Evolutionary conservation across 208 protist genomes (phyloP).

Genomic region (Crithidia thermophila): DNA sequence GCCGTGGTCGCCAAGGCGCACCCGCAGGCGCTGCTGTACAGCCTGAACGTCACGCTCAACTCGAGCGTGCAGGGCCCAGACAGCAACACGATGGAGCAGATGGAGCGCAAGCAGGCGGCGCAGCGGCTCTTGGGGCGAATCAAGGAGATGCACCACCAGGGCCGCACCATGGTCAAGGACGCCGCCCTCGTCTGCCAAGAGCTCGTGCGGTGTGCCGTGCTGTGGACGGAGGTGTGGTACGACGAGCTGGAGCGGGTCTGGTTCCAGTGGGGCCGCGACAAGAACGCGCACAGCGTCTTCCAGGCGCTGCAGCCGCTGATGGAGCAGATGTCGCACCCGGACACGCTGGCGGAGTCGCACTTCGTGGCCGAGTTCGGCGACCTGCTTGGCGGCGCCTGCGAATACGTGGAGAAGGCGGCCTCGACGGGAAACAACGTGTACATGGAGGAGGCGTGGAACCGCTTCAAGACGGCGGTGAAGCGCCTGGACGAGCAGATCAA

Average conservation of each 20-base stretch:
- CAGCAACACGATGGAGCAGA: conserved; percentile 45
- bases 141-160: conserved; percentile 83
- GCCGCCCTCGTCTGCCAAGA: conserved; percentile 96
- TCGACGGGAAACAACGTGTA: conserved; percentile 78
- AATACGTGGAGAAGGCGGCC: conserved; percentile 84
- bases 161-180: conserved; percentile 92
- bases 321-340: conserved; percentile 86
- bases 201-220: conserved; percentile 98
- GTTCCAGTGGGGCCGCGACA: conserved; percentile 95
- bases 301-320: conserved; percentile 95
- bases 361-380: conserved; percentile 92
- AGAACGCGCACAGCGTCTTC: conserved; percentile 94
- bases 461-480: conserved; percentile 96
- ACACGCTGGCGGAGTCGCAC: conserved; percentile 96
- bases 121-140: conserved; percentile 83
- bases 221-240: conserved; percentile 96
- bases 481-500: conserved; percentile 96
- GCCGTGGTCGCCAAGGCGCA: conserved; percentile 95
- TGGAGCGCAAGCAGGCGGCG: conserved; percentile 69
- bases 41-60: conserved; percentile 97
- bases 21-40: conserved; percentile 99
- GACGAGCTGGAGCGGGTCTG: conserved; percentile 97
- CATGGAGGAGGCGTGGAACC: conserved; percentile 96
- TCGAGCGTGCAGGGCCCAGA: conserved; percentile 44
- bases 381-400: conserved; percentile 58